phyloP scores from a whole-genome alignment of 2,329 filamentous ascomycete genomes.

The Aspergillus arachidicola region DNA sequence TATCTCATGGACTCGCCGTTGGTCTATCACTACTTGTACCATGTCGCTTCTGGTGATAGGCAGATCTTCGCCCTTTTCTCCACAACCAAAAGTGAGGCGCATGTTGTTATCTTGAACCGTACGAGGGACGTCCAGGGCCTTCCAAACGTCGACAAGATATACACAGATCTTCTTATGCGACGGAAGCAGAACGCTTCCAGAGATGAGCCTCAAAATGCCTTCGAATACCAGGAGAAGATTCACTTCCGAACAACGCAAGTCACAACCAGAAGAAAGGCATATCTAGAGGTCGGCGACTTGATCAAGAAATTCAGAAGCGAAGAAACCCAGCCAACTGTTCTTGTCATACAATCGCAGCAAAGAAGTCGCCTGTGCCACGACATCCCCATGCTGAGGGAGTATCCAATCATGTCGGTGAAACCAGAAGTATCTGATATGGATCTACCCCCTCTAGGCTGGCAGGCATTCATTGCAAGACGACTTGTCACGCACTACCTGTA shows the following conservation, averaged over 20 bases:
- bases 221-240: constrained; percentile 83
- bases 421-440: constrained; percentile 83
- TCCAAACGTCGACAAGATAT: constrained; percentile 88
- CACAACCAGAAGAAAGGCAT: constrained; percentile 83
- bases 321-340: constrained; percentile 74
- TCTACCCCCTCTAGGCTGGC: constrained; percentile 91
- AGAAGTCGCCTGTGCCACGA: constrained; percentile 79
- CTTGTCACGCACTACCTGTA: constrained; percentile 88
- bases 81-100: constrained; percentile 74
- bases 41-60: constrained; percentile 85
- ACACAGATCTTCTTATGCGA: constrained; percentile 69
- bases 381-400: constrained; percentile 78
- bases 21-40: constrained; percentile 88
- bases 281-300: constrained; percentile 83
- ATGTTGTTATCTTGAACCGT: constrained; percentile 86
- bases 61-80: constrained; percentile 96
- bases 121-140: constrained; percentile 80
- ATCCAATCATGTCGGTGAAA: constrained; percentile 79
- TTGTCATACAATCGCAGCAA: constrained; percentile 90
- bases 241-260: constrained; percentile 86
- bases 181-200: constrained; percentile 68
- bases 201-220: constrained; percentile 75
- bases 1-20: constrained; percentile 77
- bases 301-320: constrained; percentile 90
- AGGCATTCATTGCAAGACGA: constrained; percentile 81